Evolutionary conservation across 306 rosid species (phyloP).

Genomic region (Potentilla sterilis): DNA sequence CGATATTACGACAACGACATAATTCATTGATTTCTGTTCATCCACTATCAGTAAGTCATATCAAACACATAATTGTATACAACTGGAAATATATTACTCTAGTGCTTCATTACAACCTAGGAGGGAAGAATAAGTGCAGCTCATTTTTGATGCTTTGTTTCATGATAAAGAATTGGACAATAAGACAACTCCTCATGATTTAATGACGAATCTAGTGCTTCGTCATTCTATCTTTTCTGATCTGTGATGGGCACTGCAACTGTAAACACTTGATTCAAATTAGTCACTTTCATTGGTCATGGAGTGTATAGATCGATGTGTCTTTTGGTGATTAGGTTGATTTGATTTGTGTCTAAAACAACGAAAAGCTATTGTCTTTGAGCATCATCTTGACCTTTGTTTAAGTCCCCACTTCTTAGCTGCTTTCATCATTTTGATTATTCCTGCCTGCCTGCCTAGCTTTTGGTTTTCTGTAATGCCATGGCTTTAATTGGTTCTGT

Average conservation of each 20-base stretch:
- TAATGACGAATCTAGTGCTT: conserved; percentile 11
- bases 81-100: no score
- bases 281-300: conserved; percentile 9
- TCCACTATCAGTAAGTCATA: not conserved
- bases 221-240: not conserved
- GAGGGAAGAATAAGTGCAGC: not conserved
- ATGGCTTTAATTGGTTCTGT: conserved; percentile 16
- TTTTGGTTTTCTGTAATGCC: conserved; percentile 32
- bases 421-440: conserved; percentile 24
- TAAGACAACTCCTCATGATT: conserved; percentile 10
- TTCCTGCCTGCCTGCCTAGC: not conserved
- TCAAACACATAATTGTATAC: no score
- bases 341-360: not conserved
- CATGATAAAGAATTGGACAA: not conserved
- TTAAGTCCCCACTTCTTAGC: conserved; percentile 8
- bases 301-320: conserved; percentile 10
- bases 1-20: no score
- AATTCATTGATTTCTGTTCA: not conserved
- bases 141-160: not conserved
- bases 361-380: conserved; percentile 11
- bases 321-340: conserved; percentile 25
- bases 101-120: no score
- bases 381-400: conserved; percentile 12
- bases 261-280: conserved; percentile 8
- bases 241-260: conserved; percentile 2